Percentiles rank a stretch among this genome's conserved stretches.
Evolutionary conservation across 352 stramenopile genomes (phyloP).

Genomic region (Globisporangium mamillatum): DNA sequence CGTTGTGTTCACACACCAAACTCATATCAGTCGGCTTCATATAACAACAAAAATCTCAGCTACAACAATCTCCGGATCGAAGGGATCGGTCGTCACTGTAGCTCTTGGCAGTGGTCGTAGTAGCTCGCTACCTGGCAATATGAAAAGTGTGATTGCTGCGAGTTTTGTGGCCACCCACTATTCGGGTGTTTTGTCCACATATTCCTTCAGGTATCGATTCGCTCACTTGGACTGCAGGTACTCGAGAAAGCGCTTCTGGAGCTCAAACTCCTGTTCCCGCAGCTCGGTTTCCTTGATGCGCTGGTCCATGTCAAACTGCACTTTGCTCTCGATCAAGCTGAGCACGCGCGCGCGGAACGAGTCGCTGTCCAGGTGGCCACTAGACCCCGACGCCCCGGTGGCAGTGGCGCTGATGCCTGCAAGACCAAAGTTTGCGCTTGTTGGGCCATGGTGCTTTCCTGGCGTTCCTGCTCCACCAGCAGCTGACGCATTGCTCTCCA

Average conservation of each 20-base stretch:
- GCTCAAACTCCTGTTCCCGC: conserved; percentile 74
- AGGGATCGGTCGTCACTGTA: not conserved
- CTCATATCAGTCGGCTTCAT: not conserved
- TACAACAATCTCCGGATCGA: not conserved
- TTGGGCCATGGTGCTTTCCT: not conserved
- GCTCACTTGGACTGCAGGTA: conserved; percentile 77
- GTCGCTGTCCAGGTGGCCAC: conserved; percentile 28
- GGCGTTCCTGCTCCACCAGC: not conserved
- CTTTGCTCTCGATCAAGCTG: conserved; percentile 76
- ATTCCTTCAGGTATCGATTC: not conserved
- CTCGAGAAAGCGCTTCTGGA: conserved; percentile 80
- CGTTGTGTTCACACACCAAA: not conserved
- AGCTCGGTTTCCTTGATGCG: conserved; percentile 71
- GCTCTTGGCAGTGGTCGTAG: not conserved
- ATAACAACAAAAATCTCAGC: not conserved
- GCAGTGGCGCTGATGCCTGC: not conserved
- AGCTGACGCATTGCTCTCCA: conserved; percentile 7
- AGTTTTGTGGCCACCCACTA: not conserved
- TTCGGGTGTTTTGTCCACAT: not conserved
- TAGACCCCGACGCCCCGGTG: conserved; percentile 5
- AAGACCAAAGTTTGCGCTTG: not conserved
- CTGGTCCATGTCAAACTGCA: conserved; percentile 84
- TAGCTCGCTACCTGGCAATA: not conserved
- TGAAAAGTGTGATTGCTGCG: not conserved
- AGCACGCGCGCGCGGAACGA: conserved; percentile 62